Evolutionary conservation across 2,329 filamentous ascomycete genomes (phyloP), one percentile per base, ranked within the genome.

Genomic region (Aspergillus ochraceoroseus): DNA sequence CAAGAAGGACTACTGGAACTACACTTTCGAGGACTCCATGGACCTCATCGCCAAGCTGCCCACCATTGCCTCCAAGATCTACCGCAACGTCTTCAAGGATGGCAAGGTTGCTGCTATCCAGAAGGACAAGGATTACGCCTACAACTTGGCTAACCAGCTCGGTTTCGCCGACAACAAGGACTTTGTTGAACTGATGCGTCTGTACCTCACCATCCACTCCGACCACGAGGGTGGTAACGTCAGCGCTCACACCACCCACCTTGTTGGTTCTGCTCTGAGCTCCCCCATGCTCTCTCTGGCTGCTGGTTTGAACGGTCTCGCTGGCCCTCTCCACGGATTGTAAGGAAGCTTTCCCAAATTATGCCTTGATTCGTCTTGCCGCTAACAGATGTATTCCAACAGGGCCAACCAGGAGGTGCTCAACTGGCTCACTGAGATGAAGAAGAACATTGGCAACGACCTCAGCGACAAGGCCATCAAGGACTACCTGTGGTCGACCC

Each of bases 31-130:
- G 81, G 92, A 98, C 75, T 92, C 89, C 49, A 96, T 98, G 90
- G 90, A 98, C 74, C 78, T 98, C 69, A 98, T 98, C 68, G 92
- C 92, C 66, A 96, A 96, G 83, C 86, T 98, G 60, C 92, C 92
- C 67, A 95, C 87, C 69, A 95, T 98, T 63, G 92, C 92, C 53
- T 77, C 92, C 52, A 87, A 88, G 75, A 98, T 98, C 80, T 98
- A 98, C 83, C 92, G 94, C 77, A 98, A 98, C 71, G 84, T 96
- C 70, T 98, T 94, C 87, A 95, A 96, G 83, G 92, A 94, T 65
- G 92, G 92, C 75, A 96, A 96, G 83, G 90, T 98, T 56, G 86
- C 87, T 47, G 70, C 88, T 41, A 80, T 95, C 68, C 83, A 96
- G 79, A 94, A 95, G 80, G 90, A 96, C 76, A 92, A 96, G 85